phyloP scores from a whole-genome alignment of 352 stramenopile genomes.

The Phytopythium boreale region DNA sequence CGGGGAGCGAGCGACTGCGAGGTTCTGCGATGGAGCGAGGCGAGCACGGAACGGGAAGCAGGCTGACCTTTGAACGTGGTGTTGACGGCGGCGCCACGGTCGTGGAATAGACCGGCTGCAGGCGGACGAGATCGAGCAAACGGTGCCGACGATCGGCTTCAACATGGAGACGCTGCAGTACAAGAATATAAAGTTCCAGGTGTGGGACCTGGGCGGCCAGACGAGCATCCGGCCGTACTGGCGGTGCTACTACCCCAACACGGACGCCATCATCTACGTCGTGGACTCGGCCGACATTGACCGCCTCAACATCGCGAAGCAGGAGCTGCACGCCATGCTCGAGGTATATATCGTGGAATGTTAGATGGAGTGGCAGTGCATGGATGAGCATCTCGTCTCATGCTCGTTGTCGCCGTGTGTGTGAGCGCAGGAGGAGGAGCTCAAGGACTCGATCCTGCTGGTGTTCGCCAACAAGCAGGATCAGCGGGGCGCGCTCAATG shows the following conservation, averaged over 20 bases:
- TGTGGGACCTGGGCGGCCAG: conserved; percentile 99
- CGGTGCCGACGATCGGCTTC: conserved; percentile 99
- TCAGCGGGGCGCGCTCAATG: conserved; percentile 93
- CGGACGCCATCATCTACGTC: conserved; percentile 96
- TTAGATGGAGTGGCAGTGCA: background rate
- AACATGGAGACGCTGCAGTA: conserved; percentile 93
- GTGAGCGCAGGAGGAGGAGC: conserved; percentile 93
- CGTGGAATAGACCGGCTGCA: conserved; percentile 60
- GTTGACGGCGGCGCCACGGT: background rate
- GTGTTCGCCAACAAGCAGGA: conserved; percentile 99
- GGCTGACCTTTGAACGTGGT: background rate
- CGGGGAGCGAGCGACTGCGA: background rate
- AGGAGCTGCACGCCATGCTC: conserved; percentile 98
- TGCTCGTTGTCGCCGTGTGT: background rate
- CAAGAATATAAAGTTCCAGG: conserved; percentile 96
- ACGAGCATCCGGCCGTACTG: conserved; percentile 99
- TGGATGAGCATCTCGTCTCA: background rate
- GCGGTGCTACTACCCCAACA: conserved; percentile 99
- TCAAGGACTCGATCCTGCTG: conserved; percentile 98
- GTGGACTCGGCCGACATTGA: conserved; percentile 96
- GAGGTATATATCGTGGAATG: conserved; percentile 67
- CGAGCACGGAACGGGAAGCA: too few species aligned
- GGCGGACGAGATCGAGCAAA: conserved; percentile 96
- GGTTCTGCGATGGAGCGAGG: background rate
- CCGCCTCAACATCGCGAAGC: conserved; percentile 95